Evolutionary conservation across 352 stramenopile genomes (phyloP), one percentile per base, ranked within the genome.

Genomic region (Globisporangium yorkense): DNA sequence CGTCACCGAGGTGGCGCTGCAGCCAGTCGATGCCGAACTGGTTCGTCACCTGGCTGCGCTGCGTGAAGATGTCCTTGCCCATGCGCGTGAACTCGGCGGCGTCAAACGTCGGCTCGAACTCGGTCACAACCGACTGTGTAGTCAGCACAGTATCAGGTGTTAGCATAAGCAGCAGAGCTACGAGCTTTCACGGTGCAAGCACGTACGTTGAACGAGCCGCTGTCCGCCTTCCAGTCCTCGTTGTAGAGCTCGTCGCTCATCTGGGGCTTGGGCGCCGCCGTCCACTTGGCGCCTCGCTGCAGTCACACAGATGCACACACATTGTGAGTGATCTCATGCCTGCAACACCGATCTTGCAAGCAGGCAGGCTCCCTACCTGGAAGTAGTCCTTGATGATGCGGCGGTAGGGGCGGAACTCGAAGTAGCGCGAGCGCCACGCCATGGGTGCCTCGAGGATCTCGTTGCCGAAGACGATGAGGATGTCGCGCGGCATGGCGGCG

Each of bases 361-460:
- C 8, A 6, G 8, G 33, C 33, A 10, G 33, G 5, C 13, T 3
- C 18, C 18, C 3, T 27, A 80, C 72, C 61, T 84, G 77, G 63
- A 96, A 96, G 74, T 96, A 96, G 52, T 95, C 79, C 65, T 96
- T 96, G 61, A 96, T 89, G 55, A 96, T 73, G 59, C 86, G 88
- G 49, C 87, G 81, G 67, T 88, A 96, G 16, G 87, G 87, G 8
- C 87, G 81, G 71, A 87, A 96, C 71, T 96, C 87, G 72, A 96
- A 96, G 77, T 88, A 96, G 3, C 86, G 81, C 56, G 85, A 95
- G 48, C 87, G 79, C 86, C 87, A 96, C 35, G 87, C 86, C 87
- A 96, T 96, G 5, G 87, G 86, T 6, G 87, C 87, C 57, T 96
- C 87, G 20, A 96, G 63, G 55, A 96, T 94, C 71, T 96, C 86